These are phyloP conservation scores for Penicillium sp. DNA, from an alignment of 2,329 filamentous ascomycete species.

Conservation along the genomic window DNA sequence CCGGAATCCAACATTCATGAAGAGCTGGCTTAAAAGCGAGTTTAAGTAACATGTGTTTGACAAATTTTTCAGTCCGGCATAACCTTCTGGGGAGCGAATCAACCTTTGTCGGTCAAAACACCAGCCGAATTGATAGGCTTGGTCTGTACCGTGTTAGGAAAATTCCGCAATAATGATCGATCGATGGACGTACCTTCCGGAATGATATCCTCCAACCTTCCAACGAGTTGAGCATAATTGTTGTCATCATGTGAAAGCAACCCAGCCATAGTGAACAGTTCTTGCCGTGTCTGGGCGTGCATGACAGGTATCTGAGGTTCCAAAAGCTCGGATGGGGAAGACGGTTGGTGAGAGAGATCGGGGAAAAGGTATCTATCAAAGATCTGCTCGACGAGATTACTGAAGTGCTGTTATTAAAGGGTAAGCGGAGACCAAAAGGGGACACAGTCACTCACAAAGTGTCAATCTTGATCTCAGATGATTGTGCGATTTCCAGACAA, in stretches of 20 bases:
- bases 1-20: constrained; percentile 91
- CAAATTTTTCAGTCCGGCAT: constrained; percentile 87
- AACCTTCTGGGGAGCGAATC: constrained; percentile 77
- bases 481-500: constrained; percentile 46
- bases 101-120: constrained; percentile 69
- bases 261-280: constrained; percentile 66
- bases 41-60: constrained; percentile 98
- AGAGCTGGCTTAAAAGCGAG: constrained; percentile 89
- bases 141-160: constrained; percentile 50
- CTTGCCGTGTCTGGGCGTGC: constrained; percentile 60
- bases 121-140: constrained; percentile 65
- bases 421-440: not conserved
- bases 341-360: constrained; percentile 43
- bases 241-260: constrained; percentile 57
- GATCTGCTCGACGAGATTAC: constrained; percentile 55
- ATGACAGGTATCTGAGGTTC: constrained; percentile 55
- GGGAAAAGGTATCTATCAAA: constrained; percentile 73
- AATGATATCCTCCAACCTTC: constrained; percentile 56
- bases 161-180: constrained; percentile 25
- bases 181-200: constrained; percentile 52
- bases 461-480: constrained; percentile 37
- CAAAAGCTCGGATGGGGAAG: constrained; percentile 32
- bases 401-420: constrained; percentile 24
- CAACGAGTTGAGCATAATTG: constrained; percentile 59
- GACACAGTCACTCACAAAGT: constrained; percentile 35